Base-by-base conservation (phyloP, 768 basidiomycete genomes). In the Udeniomyces megalosporus region DNA sequence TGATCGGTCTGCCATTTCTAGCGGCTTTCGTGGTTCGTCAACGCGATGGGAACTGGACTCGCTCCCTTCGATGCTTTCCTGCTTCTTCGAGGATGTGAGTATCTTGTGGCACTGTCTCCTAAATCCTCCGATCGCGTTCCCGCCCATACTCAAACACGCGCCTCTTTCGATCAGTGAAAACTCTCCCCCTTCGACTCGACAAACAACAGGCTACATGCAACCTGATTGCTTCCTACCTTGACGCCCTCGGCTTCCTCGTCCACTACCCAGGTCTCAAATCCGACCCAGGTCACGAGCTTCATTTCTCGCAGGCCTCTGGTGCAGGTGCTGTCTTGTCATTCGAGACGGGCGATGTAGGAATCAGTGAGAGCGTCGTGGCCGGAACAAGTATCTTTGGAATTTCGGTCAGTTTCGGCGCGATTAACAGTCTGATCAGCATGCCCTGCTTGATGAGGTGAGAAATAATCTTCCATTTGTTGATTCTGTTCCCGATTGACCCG, bases 361-460 rank as follows among this genome's bases (percentile, higher is more conserved):
- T 96, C 63, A 92, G 88, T 71, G 91, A 97, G 74, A 81, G 84
- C 56, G 86, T 97, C 64, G 91, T 99, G 10, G 93, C 85, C 5
- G 86, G 84, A 0, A 88, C 95, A 17, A 80, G 90, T 58, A 76
- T 99, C 29, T 99, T 93, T 92, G 88, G 92, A 22, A 96, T 99
- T 70, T 89, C 86, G 66, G 95, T 99, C 69, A 91, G 88, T 71
- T 99, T 99, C 70, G 95, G 95, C 34, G 91, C 88, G 67, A 92
- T 99, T 65, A 99, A 99, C 77, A 90, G 88, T 70, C 73, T 99
- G 73, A 97, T 97, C 75, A 90, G 87, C 67, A 96, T 99, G 93
- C 95, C 95, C 42, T 97, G 95, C 73, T 83, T 89, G 69, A 97
- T 99, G 95, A 95, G 91, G 93, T 97, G 74, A 76, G 92, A 86